Evolutionary conservation across 257 asterid species (phyloP).

Genomic region (Galeopsis tetrahit): DNA sequence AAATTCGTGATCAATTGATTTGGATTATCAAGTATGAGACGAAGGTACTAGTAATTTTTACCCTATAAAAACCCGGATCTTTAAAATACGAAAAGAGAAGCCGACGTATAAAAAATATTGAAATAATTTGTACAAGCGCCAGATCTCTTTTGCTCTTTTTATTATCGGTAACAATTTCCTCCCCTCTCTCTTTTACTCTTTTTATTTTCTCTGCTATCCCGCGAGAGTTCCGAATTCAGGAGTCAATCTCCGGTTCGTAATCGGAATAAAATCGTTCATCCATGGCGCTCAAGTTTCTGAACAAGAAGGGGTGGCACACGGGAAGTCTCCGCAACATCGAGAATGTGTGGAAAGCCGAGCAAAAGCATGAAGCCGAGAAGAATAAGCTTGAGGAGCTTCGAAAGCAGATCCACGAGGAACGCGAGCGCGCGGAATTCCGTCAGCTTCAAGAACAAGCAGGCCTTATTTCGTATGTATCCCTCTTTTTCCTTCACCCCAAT

Average conservation of each 20-base stretch:
- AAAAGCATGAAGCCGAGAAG: slow-evolving; percentile 94
- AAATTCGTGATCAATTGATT: too few relatives aligned
- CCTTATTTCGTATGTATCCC: slow-evolving; percentile 63
- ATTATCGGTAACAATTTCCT: not conserved
- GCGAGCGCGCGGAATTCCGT: slow-evolving; percentile 92
- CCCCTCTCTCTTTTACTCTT: not conserved
- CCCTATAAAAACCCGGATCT: too few relatives aligned
- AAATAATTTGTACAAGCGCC: not conserved
- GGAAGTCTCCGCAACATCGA: slow-evolving; percentile 97
- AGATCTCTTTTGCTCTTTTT: too few relatives aligned
- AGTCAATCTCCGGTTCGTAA: slow-evolving; percentile 26
- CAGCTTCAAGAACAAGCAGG: slow-evolving; percentile 94
- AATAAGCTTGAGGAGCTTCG: slow-evolving; percentile 90
- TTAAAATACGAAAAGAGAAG: not conserved
- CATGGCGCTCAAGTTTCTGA: slow-evolving; percentile 91
- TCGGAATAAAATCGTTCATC: slow-evolving; percentile 14
- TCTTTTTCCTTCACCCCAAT: not conserved
- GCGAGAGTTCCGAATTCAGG: slow-evolving; percentile 7
- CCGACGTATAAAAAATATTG: not conserved
- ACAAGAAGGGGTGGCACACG: slow-evolving; percentile 99
- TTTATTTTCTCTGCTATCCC: not conserved
- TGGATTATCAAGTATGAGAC: too few relatives aligned
- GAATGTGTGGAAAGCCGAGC: slow-evolving; percentile 99
- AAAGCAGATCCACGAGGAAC: slow-evolving; percentile 91
- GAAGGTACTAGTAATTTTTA: too few relatives aligned